Base-by-base conservation (phyloP, 257 asterid genomes). In the Penstemon eatonii region DNA sequence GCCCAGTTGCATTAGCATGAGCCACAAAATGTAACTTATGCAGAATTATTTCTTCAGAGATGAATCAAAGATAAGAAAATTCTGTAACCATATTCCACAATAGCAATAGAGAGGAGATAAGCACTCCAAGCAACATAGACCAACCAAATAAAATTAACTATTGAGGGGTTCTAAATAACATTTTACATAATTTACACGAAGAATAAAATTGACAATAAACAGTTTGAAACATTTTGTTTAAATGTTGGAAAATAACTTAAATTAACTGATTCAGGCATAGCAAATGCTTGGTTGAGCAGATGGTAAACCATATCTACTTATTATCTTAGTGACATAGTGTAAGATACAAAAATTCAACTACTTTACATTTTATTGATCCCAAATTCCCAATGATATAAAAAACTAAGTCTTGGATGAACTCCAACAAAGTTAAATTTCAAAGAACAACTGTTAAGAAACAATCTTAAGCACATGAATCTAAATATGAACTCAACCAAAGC, bases 1-100 rank as follows among this genome's bases (percentile, higher is more conserved):
- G 49, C 49, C 65, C 63, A 73, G 60, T 54, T 46, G 40, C 59
- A 65, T 66, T 59, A 78, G 56, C 66, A 67, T 25, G 60, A 69
- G 59, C 47, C 43, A 19, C 5, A 67, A 25, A 49, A 19, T 43
- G 36, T 13, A 63, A 66, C 57, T 57, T 19, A 18, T 11, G 25
- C 39, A 43, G 4, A 58, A 37, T 0, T 55, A 63, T 42, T 62
- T 57, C 63, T 68, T 46, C 60, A 51, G 33, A 55, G 8, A 52
- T 8, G 45, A 45, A 36, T 45, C 33, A 71, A 42, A 13, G 10
- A 12, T 6, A 6, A 12, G 3, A 46, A 46, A 8, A 0, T 39
- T 3, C 3, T 43, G 3, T 25, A 38, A 38, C 25, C 59, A 9
- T 18, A 61, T 33, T 57, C 63, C 60, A 60, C 52, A 4, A 38